These are phyloP conservation scores for Anisodus acutangulus DNA, from an alignment of 257 asterid genomes.

Conservation along the genomic window DNA sequence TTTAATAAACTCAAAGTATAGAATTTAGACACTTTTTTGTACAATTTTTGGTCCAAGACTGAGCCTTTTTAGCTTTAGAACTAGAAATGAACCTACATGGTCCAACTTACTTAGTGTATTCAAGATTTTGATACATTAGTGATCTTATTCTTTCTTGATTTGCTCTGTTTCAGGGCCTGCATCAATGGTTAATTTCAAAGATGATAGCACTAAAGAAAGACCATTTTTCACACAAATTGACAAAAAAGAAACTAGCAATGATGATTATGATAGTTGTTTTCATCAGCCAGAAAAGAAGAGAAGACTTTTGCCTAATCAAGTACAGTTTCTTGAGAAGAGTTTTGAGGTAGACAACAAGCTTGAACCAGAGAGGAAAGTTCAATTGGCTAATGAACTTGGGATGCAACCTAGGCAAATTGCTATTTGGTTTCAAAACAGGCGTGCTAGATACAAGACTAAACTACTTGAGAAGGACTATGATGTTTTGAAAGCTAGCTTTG, in stretches of 20 bases:
- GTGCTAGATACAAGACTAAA: slow-evolving; percentile 79
- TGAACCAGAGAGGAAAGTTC: slow-evolving; percentile 77
- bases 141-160: not conserved
- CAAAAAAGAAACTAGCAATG: slow-evolving; percentile 49
- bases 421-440: slow-evolving; percentile 85
- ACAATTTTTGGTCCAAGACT: too few species aligned
- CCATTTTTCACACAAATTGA: slow-evolving; percentile 43
- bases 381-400: slow-evolving; percentile 73
- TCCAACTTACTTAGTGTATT: not conserved
- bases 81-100: not conserved
- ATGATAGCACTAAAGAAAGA: slow-evolving; percentile 34
- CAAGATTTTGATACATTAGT: not conserved
- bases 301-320: slow-evolving; percentile 68
- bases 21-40: not conserved
- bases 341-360: slow-evolving; percentile 83
- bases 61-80: too few species aligned
- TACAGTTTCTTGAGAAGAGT: slow-evolving; percentile 72
- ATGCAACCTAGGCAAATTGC: slow-evolving; percentile 86
- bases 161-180: slow-evolving; percentile 59
- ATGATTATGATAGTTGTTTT: slow-evolving; percentile 53
- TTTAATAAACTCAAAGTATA: not conserved
- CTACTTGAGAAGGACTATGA: slow-evolving; percentile 70
- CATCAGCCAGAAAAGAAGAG: slow-evolving; percentile 76
- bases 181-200: slow-evolving; percentile 61
- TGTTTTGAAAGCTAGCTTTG: slow-evolving; percentile 62